These are phyloP conservation scores for Colletotrichum tamarilloi DNA, from an alignment of 2,329 filamentous ascomycete genomes.

Conservation along the genomic window DNA sequence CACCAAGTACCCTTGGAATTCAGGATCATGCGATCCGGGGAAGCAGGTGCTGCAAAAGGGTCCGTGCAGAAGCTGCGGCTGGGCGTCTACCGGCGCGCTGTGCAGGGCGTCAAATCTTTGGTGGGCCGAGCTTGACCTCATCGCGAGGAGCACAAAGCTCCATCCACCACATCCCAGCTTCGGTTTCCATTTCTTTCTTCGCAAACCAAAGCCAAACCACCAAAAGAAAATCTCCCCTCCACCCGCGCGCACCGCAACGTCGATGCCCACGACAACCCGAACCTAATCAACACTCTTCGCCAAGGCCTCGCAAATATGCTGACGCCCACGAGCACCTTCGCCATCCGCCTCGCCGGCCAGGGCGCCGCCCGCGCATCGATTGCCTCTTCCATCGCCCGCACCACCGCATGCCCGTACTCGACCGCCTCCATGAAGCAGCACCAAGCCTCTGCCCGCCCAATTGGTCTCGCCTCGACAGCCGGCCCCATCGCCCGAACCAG, in stretches of 20 bases:
- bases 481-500: constrained; percentile 28
- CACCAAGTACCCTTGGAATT: neutral
- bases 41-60: neutral
- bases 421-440: constrained; percentile 35
- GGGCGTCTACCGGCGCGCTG: neutral
- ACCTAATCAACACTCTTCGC: neutral
- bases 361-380: constrained; percentile 33
- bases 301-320: constrained; percentile 40
- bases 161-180: constrained; percentile 22
- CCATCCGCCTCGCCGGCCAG: constrained; percentile 44
- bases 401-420: constrained; percentile 43
- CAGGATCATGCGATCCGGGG: neutral
- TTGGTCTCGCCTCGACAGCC: constrained; percentile 24
- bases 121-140: constrained; percentile 34
- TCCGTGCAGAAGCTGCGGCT: constrained; percentile 25
- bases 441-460: constrained; percentile 29
- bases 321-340: constrained; percentile 44
- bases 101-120: constrained; percentile 28
- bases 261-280: neutral
- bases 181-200: constrained; percentile 16
- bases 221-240: constrained; percentile 2
- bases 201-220: neutral
- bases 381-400: constrained; percentile 31
- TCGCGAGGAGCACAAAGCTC: constrained; percentile 22
- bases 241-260: neutral